These are phyloP conservation scores for Leishmania guyanensis DNA, from an alignment of 208 protist genomes.

Conservation along the genomic window DNA sequence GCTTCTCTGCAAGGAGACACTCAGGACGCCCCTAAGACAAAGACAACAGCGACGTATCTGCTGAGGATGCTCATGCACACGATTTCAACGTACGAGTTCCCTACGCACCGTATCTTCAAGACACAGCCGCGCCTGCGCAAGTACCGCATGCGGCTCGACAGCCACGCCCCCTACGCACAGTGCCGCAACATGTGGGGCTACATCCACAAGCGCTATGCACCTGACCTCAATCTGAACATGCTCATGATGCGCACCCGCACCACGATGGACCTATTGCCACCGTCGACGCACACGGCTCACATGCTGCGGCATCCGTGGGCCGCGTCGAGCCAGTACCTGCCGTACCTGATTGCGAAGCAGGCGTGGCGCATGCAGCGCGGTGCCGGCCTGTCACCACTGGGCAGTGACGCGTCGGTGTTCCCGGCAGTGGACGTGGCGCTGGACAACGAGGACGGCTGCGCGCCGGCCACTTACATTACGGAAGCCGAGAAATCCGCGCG, in stretches of 20 bases:
- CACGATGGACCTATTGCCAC: conserved; percentile 14
- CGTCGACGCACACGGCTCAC: conserved; percentile 24
- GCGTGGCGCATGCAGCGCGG: conserved; percentile 21
- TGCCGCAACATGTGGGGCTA: conserved; percentile 28
- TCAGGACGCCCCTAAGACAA: too few relatives aligned
- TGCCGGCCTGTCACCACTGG: not conserved
- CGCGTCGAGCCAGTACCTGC: conserved; percentile 23
- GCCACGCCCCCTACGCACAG: conserved; percentile 24
- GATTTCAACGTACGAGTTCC: conserved; percentile 3
- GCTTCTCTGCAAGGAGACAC: too few relatives aligned
- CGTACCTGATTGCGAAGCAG: conserved; percentile 29
- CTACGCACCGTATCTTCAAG: conserved; percentile 2
- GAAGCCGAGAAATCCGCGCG: conserved; percentile 3
- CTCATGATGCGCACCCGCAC: conserved; percentile 9
- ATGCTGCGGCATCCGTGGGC: conserved; percentile 29
- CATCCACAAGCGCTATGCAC: conserved; percentile 27
- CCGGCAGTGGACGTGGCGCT: conserved; percentile 22
- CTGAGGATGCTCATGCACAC: too few relatives aligned
- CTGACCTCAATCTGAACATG: conserved; percentile 25
- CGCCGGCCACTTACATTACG: conserved; percentile 18
- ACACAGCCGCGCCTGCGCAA: conserved; percentile 23
- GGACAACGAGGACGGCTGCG: conserved; percentile 30
- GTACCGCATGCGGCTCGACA: conserved; percentile 25
- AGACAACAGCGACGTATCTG: too few relatives aligned
- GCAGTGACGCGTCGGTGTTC: conserved; percentile 5